Conservation (phyloP, 192 early-diverging fungal species). For the Umbelopsis sp. region DNA sequence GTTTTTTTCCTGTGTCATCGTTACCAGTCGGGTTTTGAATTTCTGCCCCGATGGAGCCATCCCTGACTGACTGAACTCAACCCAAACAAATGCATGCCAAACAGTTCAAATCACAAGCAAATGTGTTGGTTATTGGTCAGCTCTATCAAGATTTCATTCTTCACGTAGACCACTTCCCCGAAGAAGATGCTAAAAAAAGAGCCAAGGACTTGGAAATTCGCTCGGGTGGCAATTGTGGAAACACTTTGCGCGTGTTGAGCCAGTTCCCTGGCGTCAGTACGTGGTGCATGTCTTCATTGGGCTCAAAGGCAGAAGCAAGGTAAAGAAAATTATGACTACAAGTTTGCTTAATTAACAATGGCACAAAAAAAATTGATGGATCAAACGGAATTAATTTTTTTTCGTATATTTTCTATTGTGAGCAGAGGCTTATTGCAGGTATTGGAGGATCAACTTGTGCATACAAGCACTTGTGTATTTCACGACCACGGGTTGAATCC, state of each 20-base stretch:
- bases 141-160: slow-evolving; percentile 68
- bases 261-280: slow-evolving; percentile 48
- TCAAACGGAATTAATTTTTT: neutral
- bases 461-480: slow-evolving; percentile 49
- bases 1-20: slow-evolving; percentile 11
- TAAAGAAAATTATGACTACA: slow-evolving; percentile 22
- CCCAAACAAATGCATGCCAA: neutral
- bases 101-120: neutral
- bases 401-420: neutral
- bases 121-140: slow-evolving; percentile 54
- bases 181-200: slow-evolving; percentile 63
- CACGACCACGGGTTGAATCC: slow-evolving; percentile 30
- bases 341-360: neutral
- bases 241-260: slow-evolving; percentile 57
- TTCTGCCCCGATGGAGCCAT: neutral
- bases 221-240: slow-evolving; percentile 67
- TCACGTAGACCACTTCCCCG: slow-evolving; percentile 58
- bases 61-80: neutral
- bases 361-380: slow-evolving; percentile 2
- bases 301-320: slow-evolving; percentile 48
- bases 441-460: slow-evolving; percentile 46
- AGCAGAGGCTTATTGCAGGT: slow-evolving; percentile 2
- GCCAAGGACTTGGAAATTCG: slow-evolving; percentile 60
- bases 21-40: slow-evolving; percentile 3
- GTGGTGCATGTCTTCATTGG: slow-evolving; percentile 57